Conservation (phyloP, 352 stramenopile genomes). For the Peronospora tabacina region DNA sequence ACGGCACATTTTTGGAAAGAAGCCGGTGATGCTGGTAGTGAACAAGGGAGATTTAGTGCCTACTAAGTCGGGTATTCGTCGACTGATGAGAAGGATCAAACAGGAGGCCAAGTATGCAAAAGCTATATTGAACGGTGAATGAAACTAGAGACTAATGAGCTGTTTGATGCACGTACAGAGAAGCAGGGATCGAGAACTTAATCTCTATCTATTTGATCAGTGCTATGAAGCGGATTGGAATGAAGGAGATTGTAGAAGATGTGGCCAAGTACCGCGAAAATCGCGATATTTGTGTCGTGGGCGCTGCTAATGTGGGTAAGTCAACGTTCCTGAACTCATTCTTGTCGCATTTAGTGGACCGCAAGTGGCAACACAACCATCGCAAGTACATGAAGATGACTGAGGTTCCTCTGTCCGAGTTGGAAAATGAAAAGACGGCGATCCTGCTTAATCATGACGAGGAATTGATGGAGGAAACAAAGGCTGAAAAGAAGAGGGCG, state of each 20-base stretch:
- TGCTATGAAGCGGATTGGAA: constrained; percentile 79
- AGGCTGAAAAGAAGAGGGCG: constrained; percentile 9
- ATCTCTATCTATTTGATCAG: constrained; percentile 75
- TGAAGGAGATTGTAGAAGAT: constrained; percentile 82
- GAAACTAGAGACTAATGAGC: neutral
- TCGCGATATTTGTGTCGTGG: constrained; percentile 87
- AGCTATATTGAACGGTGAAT: neutral
- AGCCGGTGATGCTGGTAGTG: constrained; percentile 84
- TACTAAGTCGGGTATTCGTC: constrained; percentile 67
- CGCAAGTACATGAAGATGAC: constrained; percentile 79
- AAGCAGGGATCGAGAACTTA: constrained; percentile 71
- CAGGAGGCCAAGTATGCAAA: constrained; percentile 51
- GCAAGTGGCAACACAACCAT: constrained; percentile 83
- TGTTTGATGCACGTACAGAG: constrained; percentile 20
- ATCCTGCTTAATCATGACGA: constrained; percentile 58
- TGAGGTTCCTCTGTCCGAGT: constrained; percentile 46
- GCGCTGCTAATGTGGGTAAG: constrained; percentile 89
- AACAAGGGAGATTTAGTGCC: constrained; percentile 90
- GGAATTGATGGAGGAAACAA: constrained; percentile 18
- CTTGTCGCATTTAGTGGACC: constrained; percentile 68
- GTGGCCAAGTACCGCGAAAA: constrained; percentile 68
- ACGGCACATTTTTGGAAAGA: constrained; percentile 83
- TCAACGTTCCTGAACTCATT: constrained; percentile 90
- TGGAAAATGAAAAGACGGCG: constrained; percentile 37
- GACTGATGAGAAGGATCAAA: constrained; percentile 76